Base-by-base conservation (phyloP, 2,329 filamentous ascomycete genomes). In the Talaromyces sp. region DNA sequence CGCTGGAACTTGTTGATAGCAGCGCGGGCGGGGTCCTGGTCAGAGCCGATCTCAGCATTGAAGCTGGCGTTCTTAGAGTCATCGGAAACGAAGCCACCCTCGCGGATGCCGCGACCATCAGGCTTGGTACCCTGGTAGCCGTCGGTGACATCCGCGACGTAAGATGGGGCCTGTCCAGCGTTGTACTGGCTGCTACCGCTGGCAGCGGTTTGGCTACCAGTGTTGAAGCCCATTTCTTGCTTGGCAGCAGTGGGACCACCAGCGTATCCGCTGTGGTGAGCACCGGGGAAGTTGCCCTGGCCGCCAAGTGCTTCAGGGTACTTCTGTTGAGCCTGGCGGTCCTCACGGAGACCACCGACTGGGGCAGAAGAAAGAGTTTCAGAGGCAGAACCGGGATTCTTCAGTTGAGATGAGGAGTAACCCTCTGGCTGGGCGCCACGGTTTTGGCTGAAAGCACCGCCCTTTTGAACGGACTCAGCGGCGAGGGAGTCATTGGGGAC, bases 401-500 rank as follows among this genome's bases (percentile, higher is more conserved):
- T 81, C 47, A 82, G 75, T 42, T 79, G 77, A n/a, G 63, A 61
- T 37, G 81, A 81, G 8, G 75, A 73, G 45, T 85, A 80, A 13
- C 72, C 68, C 29, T 76, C 74, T 5, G 77, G 77, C 36, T 78
- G 76, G 16, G 79, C 77, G 56, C 80, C 76, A 20, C 78, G 76
- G 72, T 90, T 89, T 51, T 80, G 70, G 36, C 80, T 75, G 63
- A 89, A 90, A 11, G 70, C 75, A 58, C 88, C 89, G 52, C 80
- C 80, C 19, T 76, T 61, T 42, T 78, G 75, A 54, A 84, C 73
- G 0, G 89, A 94, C 65, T 93, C 86, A 53, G 85, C 87, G 10
- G 90, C 90, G 4, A 95, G 84, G 6, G 89, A 93, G 72, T 88
- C 88, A 13, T 81, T 76, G 40, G 81, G 75, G 1, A 93, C 80